A percentile compares a stretch with the other conserved stretches of the same genome.
Conservation (phyloP, 2,329 filamentous ascomycete species). For the Colletotrichum higginsianum region DNA sequence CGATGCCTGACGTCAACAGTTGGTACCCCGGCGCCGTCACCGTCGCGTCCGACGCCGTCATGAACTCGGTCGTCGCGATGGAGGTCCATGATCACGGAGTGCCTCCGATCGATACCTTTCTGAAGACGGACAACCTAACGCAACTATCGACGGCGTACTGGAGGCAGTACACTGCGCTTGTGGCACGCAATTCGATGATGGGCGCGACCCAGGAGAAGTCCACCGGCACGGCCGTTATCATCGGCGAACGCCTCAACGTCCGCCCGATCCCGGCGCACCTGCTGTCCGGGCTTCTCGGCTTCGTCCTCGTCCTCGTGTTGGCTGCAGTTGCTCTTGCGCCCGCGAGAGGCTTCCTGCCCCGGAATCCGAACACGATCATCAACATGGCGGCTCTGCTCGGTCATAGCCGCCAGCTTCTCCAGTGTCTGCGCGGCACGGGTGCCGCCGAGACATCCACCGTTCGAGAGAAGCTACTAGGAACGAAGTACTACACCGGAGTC, state of each 20-base stretch:
- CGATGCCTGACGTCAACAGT: conserved; percentile 30
- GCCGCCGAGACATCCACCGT: conserved; percentile 50
- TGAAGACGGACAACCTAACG: conserved; percentile 46
- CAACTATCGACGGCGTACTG: conserved; percentile 51
- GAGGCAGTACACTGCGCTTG: conserved; percentile 52
- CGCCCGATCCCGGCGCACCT: conserved; percentile 50
- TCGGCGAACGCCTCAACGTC: conserved; percentile 51
- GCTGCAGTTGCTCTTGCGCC: conserved; percentile 47
- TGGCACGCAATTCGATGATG: conserved; percentile 52
- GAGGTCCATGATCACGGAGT: conserved; percentile 44
- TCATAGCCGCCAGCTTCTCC: conserved; percentile 54
- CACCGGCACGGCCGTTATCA: conserved; percentile 46
- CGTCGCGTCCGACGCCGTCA: conserved; percentile 51
- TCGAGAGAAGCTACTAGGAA: conserved; percentile 47
- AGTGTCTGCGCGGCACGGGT: conserved; percentile 53
- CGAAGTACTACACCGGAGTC: conserved; percentile 52
- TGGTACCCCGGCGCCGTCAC: conserved; percentile 46
- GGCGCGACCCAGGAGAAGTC: conserved; percentile 25
- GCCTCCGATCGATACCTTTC: conserved; percentile 45
- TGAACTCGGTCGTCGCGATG: conserved; percentile 52
- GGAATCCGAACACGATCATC: conserved; percentile 53
- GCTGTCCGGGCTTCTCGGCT: conserved; percentile 48
- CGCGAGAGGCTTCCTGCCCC: conserved; percentile 53
- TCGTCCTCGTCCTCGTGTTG: conserved; percentile 47
- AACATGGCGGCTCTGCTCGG: conserved; percentile 54